A percentile compares a stretch with the other conserved stretches of the same genome.
Evolutionary conservation across 2,329 filamentous ascomycete species (phyloP).

Genomic region (Phoma sp.): DNA sequence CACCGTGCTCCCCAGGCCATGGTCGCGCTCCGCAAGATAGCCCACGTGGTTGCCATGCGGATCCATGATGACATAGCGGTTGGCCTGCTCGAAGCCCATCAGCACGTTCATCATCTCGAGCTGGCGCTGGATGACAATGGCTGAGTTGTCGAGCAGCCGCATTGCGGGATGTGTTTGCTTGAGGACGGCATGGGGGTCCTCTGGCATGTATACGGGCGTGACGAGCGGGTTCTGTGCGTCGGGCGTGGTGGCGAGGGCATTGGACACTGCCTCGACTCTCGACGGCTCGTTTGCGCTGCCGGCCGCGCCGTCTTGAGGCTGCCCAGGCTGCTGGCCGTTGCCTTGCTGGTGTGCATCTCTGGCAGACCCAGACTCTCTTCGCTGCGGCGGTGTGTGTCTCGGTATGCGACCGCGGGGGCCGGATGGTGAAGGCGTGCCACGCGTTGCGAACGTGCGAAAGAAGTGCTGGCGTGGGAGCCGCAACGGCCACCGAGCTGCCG

Average conservation of each 20-base stretch:
- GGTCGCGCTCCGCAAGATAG: constrained; percentile 68
- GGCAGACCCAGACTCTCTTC: constrained; percentile 13
- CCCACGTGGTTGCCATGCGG: constrained; percentile 67
- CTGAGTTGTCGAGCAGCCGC: constrained; percentile 64
- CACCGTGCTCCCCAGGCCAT: constrained; percentile 62
- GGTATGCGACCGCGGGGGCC: constrained; percentile 34
- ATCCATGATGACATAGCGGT: constrained; percentile 70
- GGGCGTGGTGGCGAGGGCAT: constrained; percentile 51
- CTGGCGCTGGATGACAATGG: constrained; percentile 67
- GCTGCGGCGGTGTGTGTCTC: constrained; percentile 22
- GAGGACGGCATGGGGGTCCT: constrained; percentile 65
- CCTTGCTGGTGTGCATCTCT: constrained; percentile 11
- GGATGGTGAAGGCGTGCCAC: constrained; percentile 22
- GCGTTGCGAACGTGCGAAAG: constrained; percentile 32
- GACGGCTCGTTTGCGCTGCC: constrained; percentile 24
- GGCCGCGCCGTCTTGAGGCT: constrained; percentile 17
- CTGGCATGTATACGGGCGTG: constrained; percentile 65
- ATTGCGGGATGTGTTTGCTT: constrained; percentile 64
- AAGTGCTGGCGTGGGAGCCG: constrained; percentile 32
- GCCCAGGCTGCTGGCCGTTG: constrained; percentile 12
- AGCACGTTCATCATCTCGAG: constrained; percentile 71
- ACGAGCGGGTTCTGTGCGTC: constrained; percentile 58
- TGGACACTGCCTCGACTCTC: constrained; percentile 52
- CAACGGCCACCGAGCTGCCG: constrained; percentile 34
- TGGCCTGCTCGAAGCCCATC: constrained; percentile 70